Base-by-base conservation (phyloP, 1,139 yeast genomes). In the Pneumocystis canis region DNA sequence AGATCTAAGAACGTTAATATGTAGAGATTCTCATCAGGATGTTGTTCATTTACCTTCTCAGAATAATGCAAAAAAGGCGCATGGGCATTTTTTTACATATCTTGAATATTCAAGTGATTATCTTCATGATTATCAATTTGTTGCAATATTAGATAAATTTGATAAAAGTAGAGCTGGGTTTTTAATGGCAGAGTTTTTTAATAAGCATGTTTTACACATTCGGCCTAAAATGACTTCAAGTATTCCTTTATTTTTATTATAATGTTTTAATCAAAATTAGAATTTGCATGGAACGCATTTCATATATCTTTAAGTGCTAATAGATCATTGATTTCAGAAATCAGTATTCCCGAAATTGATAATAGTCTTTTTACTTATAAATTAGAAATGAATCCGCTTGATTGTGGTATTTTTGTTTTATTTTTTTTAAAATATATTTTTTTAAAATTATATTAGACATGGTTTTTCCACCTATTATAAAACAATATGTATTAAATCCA, bases 401-500 rank as follows among this genome's bases (percentile, higher is more conserved):
- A 66, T n/a, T 61, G 54, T 18, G 56, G 58, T 28, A 61, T 40
- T 25, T 60, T 39, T 9, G 28, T 40, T 41, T 18, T 39, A 28
- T 47, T 47, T 62, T 25, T 41, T 61, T 41, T 61, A 28, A n/a
- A n/a, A 32, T 20, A 31, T 25, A 64, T 25, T 32, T 20, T 58
- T 32, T 6, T 63, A n/a, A 62, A 58, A 56, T 59, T 60, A 60
- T 1, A 11, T 18, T 59, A 63, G 65, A 16, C 64, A 65, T 2
- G 41, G 66, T 74, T 18, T 84, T 84, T 68, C 73, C 80, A n/a
- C 85, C 95, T 0, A 77, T 88, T 53, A 72, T 87, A 2, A 78
- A 89, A 63, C 96, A 89, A 72, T 80, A 81, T 74, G 76, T 82
- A 2, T 76, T 78, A n/a, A 83, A 82, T 57, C 87, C 87, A 2